phyloP scores from a whole-genome alignment of 257 asterid species.

The Solanum pimpinellifolium region DNA sequence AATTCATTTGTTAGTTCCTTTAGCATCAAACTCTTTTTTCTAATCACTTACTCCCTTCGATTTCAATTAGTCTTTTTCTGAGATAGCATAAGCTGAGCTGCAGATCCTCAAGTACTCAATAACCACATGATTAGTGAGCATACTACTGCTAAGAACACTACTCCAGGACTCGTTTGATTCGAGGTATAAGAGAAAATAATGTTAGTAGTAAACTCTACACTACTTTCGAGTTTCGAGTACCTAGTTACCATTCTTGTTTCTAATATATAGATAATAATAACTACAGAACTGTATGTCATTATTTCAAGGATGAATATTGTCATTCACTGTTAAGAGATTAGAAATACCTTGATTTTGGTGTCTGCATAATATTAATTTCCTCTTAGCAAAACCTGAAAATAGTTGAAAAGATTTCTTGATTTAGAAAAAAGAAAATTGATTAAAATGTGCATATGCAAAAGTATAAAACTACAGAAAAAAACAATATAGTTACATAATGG shows the following conservation, averaged over 20 bases:
- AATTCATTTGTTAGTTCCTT: not conserved
- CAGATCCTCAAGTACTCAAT: not conserved
- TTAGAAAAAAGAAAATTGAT: slow-evolving; percentile 2
- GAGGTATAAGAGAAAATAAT: not conserved
- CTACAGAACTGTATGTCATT: not conserved
- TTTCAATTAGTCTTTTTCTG: not conserved
- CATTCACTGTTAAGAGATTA: not conserved
- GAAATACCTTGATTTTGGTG: slow-evolving; percentile 66
- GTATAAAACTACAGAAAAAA: slow-evolving; percentile 14
- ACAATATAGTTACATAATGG: slow-evolving; percentile 1
- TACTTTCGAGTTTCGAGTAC: not conserved
- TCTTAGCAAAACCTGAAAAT: slow-evolving; percentile 31
- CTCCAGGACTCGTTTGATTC: not conserved
- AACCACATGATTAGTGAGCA: not conserved
- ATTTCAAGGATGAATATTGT: not conserved
- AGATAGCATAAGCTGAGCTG: not conserved
- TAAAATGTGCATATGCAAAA: not conserved
- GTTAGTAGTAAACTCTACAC: not conserved
- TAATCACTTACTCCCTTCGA: not conserved
- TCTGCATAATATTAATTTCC: slow-evolving; percentile 47
- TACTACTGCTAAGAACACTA: not conserved
- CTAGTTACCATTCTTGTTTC: not conserved
- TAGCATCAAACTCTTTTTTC: not conserved
- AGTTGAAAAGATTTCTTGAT: slow-evolving; percentile 26
- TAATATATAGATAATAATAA: not conserved